phyloP scores from a whole-genome alignment of 257 asterid species.

The Petunia axillaris region DNA sequence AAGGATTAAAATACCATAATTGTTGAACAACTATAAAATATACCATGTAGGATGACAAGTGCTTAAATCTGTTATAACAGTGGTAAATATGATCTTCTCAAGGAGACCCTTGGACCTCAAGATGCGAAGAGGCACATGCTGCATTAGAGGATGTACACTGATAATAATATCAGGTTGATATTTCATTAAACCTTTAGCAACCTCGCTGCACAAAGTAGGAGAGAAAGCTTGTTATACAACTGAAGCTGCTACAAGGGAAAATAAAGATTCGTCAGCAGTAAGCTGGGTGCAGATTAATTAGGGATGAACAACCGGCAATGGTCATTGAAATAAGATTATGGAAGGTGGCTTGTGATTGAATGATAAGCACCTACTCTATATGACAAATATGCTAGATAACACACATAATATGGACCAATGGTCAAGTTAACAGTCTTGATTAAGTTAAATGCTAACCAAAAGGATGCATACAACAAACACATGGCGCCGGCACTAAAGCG shows the following conservation, averaged over 20 bases:
- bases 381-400: neutral
- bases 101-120: conserved; percentile 89
- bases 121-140: conserved; percentile 94
- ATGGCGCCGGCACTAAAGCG: too few relatives aligned
- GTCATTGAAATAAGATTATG: neutral
- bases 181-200: conserved; percentile 93
- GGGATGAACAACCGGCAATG: neutral
- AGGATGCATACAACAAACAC: conserved; percentile 6
- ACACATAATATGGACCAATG: neutral
- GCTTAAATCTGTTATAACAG: conserved; percentile 87
- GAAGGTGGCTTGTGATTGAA: conserved; percentile 13
- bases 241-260: conserved; percentile 8
- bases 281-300: conserved; percentile 16
- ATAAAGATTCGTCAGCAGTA: neutral
- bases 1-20: conserved; percentile 20
- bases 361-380: conserved; percentile 5
- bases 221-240: conserved; percentile 24
- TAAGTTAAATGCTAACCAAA: conserved; percentile 10
- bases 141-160: conserved; percentile 99
- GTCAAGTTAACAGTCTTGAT: conserved; percentile 15
- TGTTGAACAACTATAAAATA: conserved; percentile 29
- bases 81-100: conserved; percentile 92
- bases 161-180: conserved; percentile 94
- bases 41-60: conserved; percentile 99
- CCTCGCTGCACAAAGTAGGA: conserved; percentile 64